Conservation (phyloP, 371 early-diverging fungal species). For the Syncephalastrum racemosum region DNA sequence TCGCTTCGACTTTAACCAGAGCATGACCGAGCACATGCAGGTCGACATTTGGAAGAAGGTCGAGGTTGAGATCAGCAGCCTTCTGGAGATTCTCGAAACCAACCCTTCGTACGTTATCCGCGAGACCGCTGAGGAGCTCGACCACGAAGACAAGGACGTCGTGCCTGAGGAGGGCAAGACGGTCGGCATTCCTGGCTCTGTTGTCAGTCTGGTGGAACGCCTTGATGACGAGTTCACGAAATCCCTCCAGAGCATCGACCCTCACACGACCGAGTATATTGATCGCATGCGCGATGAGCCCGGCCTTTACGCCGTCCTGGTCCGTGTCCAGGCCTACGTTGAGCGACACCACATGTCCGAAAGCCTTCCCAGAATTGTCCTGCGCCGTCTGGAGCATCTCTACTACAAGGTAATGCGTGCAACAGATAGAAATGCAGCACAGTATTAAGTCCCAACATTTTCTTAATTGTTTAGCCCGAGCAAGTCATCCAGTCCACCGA, state of each 20-base stretch:
- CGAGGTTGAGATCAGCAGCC: slow-evolving; percentile 66
- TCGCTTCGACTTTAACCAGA: slow-evolving; percentile 83
- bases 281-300: slow-evolving; percentile 92
- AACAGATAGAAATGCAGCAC: not conserved
- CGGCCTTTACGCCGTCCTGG: slow-evolving; percentile 82
- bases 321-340: slow-evolving; percentile 85
- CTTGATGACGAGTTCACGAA: slow-evolving; percentile 96
- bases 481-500: slow-evolving; percentile 55
- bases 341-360: slow-evolving; percentile 59
- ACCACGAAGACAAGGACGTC: slow-evolving; percentile 71
- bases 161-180: slow-evolving; percentile 50
- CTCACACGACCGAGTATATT: slow-evolving; percentile 94
- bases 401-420: slow-evolving; percentile 80
- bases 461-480: slow-evolving; percentile 36
- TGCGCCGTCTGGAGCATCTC: slow-evolving; percentile 92
- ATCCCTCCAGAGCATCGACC: slow-evolving; percentile 93
- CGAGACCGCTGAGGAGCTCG: slow-evolving; percentile 68
- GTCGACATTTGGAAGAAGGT: slow-evolving; percentile 81
- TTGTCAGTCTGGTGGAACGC: slow-evolving; percentile 89
- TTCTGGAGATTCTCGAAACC: slow-evolving; percentile 75
- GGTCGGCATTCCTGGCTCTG: slow-evolving; percentile 77
- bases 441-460: not conserved
- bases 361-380: slow-evolving; percentile 69
- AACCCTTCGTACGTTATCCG: slow-evolving; percentile 59
- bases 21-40: slow-evolving; percentile 70